Evolutionary conservation across 495 filamentous ascomycete species (phyloP), one percentile per base, ranked within the genome.

Genomic region (Penicillium paxilli): DNA sequence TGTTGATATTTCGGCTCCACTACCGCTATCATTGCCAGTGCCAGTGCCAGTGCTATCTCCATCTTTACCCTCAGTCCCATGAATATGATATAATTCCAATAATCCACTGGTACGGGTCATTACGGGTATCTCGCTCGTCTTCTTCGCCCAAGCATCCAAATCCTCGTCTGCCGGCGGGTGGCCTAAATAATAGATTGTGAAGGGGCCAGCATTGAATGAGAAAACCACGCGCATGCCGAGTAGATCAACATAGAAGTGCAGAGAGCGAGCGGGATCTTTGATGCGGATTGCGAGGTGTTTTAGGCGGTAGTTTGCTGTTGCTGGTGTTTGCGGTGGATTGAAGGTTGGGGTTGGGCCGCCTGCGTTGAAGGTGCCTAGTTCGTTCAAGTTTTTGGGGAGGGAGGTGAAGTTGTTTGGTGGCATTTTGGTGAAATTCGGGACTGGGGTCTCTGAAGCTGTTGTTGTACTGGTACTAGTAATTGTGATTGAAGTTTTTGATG

Each of bases 161-260:
- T 70, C 60, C 0, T 63, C 58, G 24, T 52, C 35, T 10, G 64
- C 60, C 12, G 65, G 62, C 8, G 72, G 72, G 48, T 74, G 66
- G 12, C 71, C 72, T n/a, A 75, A 66, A 50, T 74, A 75, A 55
- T 74, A 75, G 57, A 75, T 66, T 23, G 71, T 74, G 59, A 71
- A 72, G 22, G 72, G 72, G 14, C 72, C 72, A 21, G 71, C 64
- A 56, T 75, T 75, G 66, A 74, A 69, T 12, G 71, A 74, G 61
- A 76, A 81, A 37, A 80, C 59, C 10, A 73, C 63, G 19, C 75
- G 76, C 70, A 81, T 75, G 47, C 78, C 78, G 42, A 81, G 66
- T 11, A 77, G 67, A 40, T 73, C 55, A 44, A 70, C 63, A 49
- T 80, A 80, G 68, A 78, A 80, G 54, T 72, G 58, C 0, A 76